Percentiles rank a stretch among this genome's conserved stretches.
Evolutionary conservation across 139 green algal species (phyloP).

Genomic region (Chlamydomonas sp.): DNA sequence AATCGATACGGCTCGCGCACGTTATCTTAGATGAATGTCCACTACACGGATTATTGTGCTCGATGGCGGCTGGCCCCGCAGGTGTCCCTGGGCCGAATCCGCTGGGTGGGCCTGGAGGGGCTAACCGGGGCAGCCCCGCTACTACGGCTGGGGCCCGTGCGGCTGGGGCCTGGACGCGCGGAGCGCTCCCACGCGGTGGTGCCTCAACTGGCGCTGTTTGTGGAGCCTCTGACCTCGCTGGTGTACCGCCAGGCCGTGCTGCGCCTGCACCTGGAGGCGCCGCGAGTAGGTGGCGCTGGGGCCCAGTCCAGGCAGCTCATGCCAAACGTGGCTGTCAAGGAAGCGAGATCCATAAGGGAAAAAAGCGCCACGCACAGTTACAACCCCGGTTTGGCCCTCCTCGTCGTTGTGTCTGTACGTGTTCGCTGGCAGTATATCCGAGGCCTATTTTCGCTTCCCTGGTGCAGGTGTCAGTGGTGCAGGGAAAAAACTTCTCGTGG

Average conservation of each 20-base stretch:
- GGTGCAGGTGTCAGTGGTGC: conserved; percentile 56
- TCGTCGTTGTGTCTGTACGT: neutral
- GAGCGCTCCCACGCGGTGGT: conserved; percentile 56
- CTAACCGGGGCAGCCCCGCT: conserved; percentile 67
- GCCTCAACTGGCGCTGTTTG: conserved; percentile 54
- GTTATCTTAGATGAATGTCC: no score
- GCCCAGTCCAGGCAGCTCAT: no score
- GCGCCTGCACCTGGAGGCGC: conserved; percentile 34
- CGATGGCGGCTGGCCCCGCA: conserved; percentile 8
- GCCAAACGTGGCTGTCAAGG: no score
- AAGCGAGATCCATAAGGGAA: neutral
- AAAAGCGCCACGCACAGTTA: neutral
- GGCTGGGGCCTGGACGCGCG: conserved; percentile 52
- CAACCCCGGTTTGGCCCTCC: no score
- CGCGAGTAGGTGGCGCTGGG: neutral
- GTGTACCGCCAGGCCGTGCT: conserved; percentile 69
- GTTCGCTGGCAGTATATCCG: no score
- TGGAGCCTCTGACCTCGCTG: conserved; percentile 66
- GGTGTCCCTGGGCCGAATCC: conserved; percentile 53
- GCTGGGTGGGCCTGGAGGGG: conserved; percentile 62
- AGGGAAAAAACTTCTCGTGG: conserved; percentile 83
- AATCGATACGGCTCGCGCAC: no score
- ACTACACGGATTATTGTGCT: no score
- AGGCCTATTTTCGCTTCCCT: no score
- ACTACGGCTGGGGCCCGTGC: conserved; percentile 58